Base-by-base conservation (phyloP, 129 eudicot species). In the Flaveria brownii region DNA sequence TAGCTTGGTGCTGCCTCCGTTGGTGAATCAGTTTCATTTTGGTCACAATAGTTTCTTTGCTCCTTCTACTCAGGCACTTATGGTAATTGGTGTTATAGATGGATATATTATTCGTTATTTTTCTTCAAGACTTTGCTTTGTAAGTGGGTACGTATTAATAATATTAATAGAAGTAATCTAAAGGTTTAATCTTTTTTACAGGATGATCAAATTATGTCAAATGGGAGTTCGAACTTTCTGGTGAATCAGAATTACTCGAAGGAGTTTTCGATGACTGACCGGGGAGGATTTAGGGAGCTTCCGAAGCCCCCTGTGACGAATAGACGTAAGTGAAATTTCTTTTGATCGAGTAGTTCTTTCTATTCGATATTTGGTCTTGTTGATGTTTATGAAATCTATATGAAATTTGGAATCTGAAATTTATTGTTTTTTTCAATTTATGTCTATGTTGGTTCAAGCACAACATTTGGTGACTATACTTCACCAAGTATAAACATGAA, bases 271-370 rank as follows among this genome's bases (percentile, higher is more conserved):
- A 30, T 81, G 15, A 59, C 85, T 14, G 71, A 79, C 18, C 79
- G 84, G 9, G 82, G 80, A 61, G 84, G 88, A 17, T 69, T 83
- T 67, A 81, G 77, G 71, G 96, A 87, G 75, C 84, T 86, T 76
- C 87, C 91, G 9, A 87, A 84, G 83, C 88, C 91, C 18, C 91
- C 88, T 0, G 80, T 84, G 12, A 72, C 84, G 9, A 89, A 87
- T 71, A 85, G 96, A 83, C 88, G 96, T 87, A 73, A 81, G 96
- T 67, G 1, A 16, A 10, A 43, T 51, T 60, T 56, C 2, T 69
- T 23, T 64, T 59, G 82, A 77, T 43, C 25, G 12, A 25, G 7
- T 36, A 36, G 1, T 36, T 36, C 5, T 30, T 30, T 30, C 5
- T 5, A 3, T 30, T 30, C 36, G 36, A 36, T 36, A 36, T 36